phyloP scores from a whole-genome alignment of 2,329 filamentous ascomycete genomes.

The Paraphaeosphaeria minitans region DNA sequence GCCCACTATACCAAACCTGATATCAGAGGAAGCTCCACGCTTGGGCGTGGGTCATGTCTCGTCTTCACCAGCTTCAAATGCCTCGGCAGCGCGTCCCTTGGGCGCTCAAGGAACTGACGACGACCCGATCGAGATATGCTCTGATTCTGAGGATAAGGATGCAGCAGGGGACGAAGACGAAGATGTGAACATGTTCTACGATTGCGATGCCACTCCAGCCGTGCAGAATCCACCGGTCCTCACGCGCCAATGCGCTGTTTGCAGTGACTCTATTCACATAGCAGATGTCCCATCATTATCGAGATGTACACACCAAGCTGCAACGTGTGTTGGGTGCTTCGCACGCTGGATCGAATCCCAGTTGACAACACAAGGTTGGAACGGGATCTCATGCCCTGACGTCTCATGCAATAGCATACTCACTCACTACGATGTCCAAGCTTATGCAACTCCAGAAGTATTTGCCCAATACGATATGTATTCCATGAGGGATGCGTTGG shows the following conservation, averaged over 20 bases:
- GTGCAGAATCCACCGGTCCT: not conserved
- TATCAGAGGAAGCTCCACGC: not conserved
- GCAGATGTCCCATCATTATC: conserved; percentile 28
- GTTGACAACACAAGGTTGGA: conserved; percentile 48
- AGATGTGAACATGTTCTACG: not conserved
- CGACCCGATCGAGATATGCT: conserved; percentile 16
- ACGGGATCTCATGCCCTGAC: conserved; percentile 57
- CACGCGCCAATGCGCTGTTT: conserved; percentile 29
- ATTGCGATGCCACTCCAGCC: not conserved
- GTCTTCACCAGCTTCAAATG: not conserved
- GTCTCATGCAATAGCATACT: conserved; percentile 54
- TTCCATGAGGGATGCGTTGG: conserved; percentile 51
- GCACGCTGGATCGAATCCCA: conserved; percentile 47
- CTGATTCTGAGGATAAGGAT: conserved; percentile 4
- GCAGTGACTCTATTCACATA: conserved; percentile 20
- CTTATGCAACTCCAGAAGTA: conserved; percentile 23
- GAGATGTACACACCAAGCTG: conserved; percentile 40
- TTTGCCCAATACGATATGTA: conserved; percentile 48
- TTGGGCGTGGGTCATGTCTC: not conserved
- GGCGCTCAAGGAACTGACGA: conserved; percentile 13
- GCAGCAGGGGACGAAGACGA: not conserved
- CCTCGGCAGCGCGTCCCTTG: not conserved
- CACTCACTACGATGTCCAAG: conserved; percentile 52
- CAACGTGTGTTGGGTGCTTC: conserved; percentile 47
- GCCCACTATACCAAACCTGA: not conserved